A percentile compares a stretch with the other conserved stretches of the same genome.
Conservation (phyloP, 2,329 filamentous ascomycete species). For the Chaetomiaceae sp. region DNA sequence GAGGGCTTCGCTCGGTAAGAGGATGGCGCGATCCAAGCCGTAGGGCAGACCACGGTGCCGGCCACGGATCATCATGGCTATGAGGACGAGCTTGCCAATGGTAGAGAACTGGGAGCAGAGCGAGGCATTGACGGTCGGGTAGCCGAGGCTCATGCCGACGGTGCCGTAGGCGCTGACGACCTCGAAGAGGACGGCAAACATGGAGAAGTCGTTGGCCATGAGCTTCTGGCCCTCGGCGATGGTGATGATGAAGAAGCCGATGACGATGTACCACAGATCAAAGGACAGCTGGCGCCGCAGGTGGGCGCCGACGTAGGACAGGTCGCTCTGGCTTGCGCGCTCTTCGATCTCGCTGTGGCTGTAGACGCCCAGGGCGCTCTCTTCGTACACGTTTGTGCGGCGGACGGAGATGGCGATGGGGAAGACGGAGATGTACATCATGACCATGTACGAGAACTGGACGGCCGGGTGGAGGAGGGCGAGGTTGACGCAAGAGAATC, state of each 20-base stretch:
- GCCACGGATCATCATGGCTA: slow-evolving; percentile 66
- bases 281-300: slow-evolving; percentile 91
- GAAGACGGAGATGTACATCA: slow-evolving; percentile 99
- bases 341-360: slow-evolving; percentile 45
- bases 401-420: slow-evolving; percentile 95
- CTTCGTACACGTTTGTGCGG: slow-evolving; percentile 93
- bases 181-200: slow-evolving; percentile 75
- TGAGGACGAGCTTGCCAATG: slow-evolving; percentile 65
- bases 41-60: slow-evolving; percentile 66
- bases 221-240: slow-evolving; percentile 79
- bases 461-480: slow-evolving; percentile 79
- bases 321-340: slow-evolving; percentile 51
- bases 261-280: slow-evolving; percentile 94
- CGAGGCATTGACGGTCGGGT: slow-evolving; percentile 67
- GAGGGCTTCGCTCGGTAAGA: slow-evolving; percentile 54
- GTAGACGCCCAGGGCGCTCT: slow-evolving; percentile 77
- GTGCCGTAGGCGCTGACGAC: slow-evolving; percentile 90
- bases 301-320: slow-evolving; percentile 87
- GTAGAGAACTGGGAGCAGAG: slow-evolving; percentile 78
- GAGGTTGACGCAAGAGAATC: slow-evolving; percentile 78
- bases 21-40: slow-evolving; percentile 58
- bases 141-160: slow-evolving; percentile 85
- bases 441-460: slow-evolving; percentile 90
- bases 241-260: slow-evolving; percentile 87
- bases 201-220: slow-evolving; percentile 55